Evolutionary conservation across 495 filamentous ascomycete species (phyloP).

Genomic region (Aspergillus leporis): DNA sequence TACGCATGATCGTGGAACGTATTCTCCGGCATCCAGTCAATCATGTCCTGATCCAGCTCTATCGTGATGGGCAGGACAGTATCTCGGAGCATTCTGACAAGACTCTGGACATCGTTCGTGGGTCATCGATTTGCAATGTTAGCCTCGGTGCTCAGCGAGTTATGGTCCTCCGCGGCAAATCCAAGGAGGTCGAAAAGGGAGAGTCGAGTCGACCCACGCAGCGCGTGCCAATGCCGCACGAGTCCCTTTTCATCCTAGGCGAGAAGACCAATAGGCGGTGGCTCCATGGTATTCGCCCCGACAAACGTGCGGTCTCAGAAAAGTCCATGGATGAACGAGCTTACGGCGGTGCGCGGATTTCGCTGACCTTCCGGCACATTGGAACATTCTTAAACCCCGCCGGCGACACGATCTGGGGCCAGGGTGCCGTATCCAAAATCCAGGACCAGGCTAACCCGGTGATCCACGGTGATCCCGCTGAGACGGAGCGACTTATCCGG

Average conservation of each 20-base stretch:
- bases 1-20: conserved; percentile 66
- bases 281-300: conserved; percentile 86
- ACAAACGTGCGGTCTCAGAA: conserved; percentile 68
- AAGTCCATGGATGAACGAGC: conserved; percentile 71
- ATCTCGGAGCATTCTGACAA: conserved; percentile 99
- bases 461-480: conserved; percentile 63
- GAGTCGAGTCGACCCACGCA: conserved; percentile 52
- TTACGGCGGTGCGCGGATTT: conserved; percentile 76
- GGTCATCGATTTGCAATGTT: conserved; percentile 85
- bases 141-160: conserved; percentile 88
- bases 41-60: conserved; percentile 90
- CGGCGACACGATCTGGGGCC: conserved; percentile 78
- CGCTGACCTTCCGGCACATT: conserved; percentile 89
- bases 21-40: conserved; percentile 81
- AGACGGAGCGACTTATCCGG: conserved; percentile 68
- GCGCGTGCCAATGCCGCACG: conserved; percentile 78
- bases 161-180: conserved; percentile 89
- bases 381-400: conserved; percentile 74
- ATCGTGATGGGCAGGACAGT: conserved; percentile 85
- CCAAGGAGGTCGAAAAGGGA: conserved; percentile 33
- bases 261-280: conserved; percentile 78
- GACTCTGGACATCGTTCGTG: conserved; percentile 83
- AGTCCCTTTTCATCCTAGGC: conserved; percentile 83
- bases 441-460: conserved; percentile 57
- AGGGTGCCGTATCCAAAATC: conserved; percentile 75